Conservation (phyloP, 2,329 filamentous ascomycete genomes). For the Akanthomyces muscarius region DNA sequence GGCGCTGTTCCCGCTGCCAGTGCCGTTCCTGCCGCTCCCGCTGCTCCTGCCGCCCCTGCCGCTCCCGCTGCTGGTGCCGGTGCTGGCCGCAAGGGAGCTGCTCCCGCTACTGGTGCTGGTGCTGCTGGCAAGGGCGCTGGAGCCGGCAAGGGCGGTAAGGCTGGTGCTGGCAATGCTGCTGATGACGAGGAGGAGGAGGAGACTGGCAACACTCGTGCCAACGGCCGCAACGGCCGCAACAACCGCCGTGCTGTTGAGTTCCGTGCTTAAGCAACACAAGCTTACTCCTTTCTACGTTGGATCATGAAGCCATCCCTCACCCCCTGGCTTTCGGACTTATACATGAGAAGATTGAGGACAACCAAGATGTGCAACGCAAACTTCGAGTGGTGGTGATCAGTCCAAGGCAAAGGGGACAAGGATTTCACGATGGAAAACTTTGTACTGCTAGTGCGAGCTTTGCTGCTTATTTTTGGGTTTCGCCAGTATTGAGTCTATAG, state of each 20-base stretch:
- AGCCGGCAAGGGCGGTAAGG: neutral
- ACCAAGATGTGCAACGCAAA: neutral
- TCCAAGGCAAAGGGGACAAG: neutral
- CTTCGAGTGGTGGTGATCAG: neutral
- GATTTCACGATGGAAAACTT: neutral
- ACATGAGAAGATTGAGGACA: neutral
- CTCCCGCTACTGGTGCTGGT: neutral
- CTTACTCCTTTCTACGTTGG: neutral
- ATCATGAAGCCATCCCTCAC: neutral
- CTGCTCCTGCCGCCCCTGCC: neutral
- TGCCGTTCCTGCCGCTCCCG: neutral
- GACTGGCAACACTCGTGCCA: conserved; percentile 10
- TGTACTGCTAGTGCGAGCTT: conserved; percentile 6
- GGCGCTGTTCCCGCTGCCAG: neutral
- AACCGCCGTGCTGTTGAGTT: conserved; percentile 21
- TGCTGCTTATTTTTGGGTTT: neutral
- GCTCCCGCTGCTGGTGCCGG: neutral
- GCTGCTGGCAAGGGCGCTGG: conserved; percentile 1
- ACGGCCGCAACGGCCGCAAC: conserved; percentile 12
- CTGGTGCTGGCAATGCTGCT: neutral
- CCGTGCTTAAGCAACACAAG: conserved; percentile 16
- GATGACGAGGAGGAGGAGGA: conserved; percentile 3
- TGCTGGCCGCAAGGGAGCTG: neutral
- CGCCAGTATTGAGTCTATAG: conserved; percentile 1
- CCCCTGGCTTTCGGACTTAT: neutral